Conservation (phyloP, 1,284 basidiomycete species). For the Xerocomus alliaceus region DNA sequence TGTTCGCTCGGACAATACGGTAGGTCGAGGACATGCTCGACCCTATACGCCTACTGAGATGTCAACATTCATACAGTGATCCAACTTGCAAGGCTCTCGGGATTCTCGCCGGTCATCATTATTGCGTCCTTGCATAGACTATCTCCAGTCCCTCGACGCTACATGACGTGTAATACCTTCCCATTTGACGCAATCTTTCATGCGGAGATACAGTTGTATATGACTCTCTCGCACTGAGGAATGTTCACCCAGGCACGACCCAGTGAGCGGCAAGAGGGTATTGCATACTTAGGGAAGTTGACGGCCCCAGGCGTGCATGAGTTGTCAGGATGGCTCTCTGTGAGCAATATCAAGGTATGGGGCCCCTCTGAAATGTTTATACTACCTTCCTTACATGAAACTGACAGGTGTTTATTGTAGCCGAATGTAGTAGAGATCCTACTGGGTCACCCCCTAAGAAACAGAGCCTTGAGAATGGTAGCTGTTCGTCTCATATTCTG, state of each 20-base stretch:
- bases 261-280: constrained; percentile 3
- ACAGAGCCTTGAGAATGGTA: not conserved
- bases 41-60: too few species aligned
- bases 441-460: not conserved
- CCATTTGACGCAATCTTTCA: constrained; percentile 15
- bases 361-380: too few species aligned
- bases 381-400: not conserved
- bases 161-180: constrained; percentile 44
- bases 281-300: constrained; percentile 5
- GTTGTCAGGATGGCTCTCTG: constrained; percentile 15
- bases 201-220: constrained; percentile 17
- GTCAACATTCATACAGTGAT: too few species aligned
- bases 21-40: too few species aligned
- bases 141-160: constrained; percentile 49
- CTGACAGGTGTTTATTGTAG: not conserved
- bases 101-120: too few species aligned
- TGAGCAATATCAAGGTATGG: constrained; percentile 12
- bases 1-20: too few species aligned
- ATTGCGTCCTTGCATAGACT: too few species aligned
- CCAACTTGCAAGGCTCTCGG: too few species aligned
- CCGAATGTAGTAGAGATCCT: constrained; percentile 1
- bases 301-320: not conserved
- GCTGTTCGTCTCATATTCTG: not conserved
- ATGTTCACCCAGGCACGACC: not conserved
- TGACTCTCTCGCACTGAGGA: constrained; percentile 4